phyloP scores from a whole-genome alignment of 345 rosid genomes.

The Aurinia saxatilis region DNA sequence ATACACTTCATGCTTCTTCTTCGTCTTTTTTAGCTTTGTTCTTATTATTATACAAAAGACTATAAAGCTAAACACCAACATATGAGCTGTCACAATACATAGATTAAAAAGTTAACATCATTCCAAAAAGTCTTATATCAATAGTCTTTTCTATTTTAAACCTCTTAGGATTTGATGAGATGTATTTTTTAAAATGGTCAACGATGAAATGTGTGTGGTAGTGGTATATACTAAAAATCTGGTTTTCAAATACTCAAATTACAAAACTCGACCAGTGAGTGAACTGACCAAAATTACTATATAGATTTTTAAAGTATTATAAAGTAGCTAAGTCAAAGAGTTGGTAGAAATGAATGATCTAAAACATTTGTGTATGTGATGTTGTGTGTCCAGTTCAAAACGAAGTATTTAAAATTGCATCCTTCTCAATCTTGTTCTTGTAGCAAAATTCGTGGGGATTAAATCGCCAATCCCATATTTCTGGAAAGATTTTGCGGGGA shows the following conservation, averaged over 20 bases:
- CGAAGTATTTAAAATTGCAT: no score
- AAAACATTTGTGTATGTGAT: no score
- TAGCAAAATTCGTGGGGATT: conserved; percentile 53
- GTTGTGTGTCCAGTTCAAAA: no score
- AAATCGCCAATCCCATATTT: conserved; percentile 63
- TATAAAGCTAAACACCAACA: conserved; percentile 14
- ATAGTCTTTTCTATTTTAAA: not conserved
- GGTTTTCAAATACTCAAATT: no score
- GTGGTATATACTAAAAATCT: no score
- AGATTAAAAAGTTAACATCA: not conserved
- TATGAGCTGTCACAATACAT: conserved; percentile 14
- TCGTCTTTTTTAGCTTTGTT: not conserved
- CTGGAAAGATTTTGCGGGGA: conserved; percentile 35
- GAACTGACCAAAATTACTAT: no score
- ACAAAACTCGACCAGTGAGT: no score
- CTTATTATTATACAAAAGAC: not conserved
- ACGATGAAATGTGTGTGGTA: not conserved
- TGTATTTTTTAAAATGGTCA: not conserved
- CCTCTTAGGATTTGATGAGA: conserved; percentile 1
- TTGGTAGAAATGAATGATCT: no score
- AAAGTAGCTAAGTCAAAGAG: no score
- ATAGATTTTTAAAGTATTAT: no score
- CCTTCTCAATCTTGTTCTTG: not conserved
- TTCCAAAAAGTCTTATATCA: not conserved
- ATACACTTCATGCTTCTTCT: conserved; percentile 8